Conservation (phyloP, 768 basidiomycete genomes). For the Pleurotus ostreatus region DNA sequence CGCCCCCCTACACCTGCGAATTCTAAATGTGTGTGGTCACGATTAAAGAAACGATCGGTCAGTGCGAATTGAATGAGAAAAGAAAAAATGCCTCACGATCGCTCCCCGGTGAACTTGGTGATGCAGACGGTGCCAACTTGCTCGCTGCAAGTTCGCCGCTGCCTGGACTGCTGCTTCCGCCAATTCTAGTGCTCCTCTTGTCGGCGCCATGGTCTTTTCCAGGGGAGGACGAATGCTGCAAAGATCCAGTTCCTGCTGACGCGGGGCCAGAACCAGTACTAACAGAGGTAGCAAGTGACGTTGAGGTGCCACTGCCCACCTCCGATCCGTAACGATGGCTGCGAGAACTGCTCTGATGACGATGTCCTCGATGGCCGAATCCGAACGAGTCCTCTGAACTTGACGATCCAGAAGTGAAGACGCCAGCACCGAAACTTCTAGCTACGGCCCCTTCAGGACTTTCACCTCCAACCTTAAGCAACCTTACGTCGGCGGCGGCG, state of each 20-base stretch:
- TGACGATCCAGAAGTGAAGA: constrained; percentile 1
- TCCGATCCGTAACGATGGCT: constrained; percentile 3
- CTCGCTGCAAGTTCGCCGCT: constrained; percentile 14
- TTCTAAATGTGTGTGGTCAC: too few species aligned
- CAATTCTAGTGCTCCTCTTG: too few species aligned
- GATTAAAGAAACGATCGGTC: too few species aligned
- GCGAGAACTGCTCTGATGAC: constrained; percentile 2
- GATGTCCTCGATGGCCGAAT: background rate
- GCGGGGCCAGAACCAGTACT: constrained; percentile 17
- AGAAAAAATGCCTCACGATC: background rate
- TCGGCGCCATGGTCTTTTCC: constrained; percentile 8
- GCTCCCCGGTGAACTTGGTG: background rate
- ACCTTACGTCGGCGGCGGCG: background rate
- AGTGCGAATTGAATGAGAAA: too few species aligned
- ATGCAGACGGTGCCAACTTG: constrained; percentile 17
- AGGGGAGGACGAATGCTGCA: constrained; percentile 15
- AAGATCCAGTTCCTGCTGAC: background rate
- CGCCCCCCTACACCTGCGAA: background rate
- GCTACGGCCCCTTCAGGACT: background rate
- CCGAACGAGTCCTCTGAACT: constrained; percentile 9
- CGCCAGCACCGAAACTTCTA: background rate
- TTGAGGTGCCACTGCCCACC: constrained; percentile 4
- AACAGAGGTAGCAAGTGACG: constrained; percentile 4
- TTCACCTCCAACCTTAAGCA: too few species aligned
- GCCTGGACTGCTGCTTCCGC: constrained; percentile 1